phyloP scores from a whole-genome alignment of 192 early-diverging fungal genomes.

The Bifiguratus adelaidae region DNA sequence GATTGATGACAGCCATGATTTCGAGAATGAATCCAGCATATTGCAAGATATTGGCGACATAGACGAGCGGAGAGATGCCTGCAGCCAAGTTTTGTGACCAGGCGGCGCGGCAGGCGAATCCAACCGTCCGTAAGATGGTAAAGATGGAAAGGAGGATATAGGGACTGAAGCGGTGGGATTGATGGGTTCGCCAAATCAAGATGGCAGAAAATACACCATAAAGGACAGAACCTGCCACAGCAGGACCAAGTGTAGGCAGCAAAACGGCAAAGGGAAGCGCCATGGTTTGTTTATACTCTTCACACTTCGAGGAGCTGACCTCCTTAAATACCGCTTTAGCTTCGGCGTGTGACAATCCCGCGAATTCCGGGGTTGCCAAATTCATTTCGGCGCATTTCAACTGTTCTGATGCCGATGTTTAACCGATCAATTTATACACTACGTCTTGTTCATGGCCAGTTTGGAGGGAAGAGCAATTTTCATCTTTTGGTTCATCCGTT shows the following conservation, averaged over 20 bases:
- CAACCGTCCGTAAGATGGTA: background rate
- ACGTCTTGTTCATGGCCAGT: no score
- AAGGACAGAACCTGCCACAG: background rate
- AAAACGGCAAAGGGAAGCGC: background rate
- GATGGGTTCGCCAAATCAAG: background rate
- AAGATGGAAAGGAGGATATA: background rate
- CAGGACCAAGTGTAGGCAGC: constrained; percentile 1
- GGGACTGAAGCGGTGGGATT: background rate
- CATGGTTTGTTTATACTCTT: background rate
- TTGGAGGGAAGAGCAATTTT: no score
- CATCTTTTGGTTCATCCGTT: background rate
- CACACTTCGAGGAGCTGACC: background rate
- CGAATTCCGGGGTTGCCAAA: no score
- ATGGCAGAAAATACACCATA: background rate
- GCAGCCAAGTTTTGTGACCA: background rate
- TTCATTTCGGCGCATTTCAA: no score
- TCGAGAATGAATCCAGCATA: background rate
- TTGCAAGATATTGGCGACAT: background rate
- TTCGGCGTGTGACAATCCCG: no score
- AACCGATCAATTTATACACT: no score
- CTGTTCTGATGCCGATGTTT: no score
- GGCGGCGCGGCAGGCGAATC: background rate
- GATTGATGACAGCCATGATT: background rate
- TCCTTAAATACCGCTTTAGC: background rate
- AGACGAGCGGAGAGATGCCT: background rate